Conservation (phyloP, 1,284 basidiomycete genomes). For the Sparassis latifolia region DNA sequence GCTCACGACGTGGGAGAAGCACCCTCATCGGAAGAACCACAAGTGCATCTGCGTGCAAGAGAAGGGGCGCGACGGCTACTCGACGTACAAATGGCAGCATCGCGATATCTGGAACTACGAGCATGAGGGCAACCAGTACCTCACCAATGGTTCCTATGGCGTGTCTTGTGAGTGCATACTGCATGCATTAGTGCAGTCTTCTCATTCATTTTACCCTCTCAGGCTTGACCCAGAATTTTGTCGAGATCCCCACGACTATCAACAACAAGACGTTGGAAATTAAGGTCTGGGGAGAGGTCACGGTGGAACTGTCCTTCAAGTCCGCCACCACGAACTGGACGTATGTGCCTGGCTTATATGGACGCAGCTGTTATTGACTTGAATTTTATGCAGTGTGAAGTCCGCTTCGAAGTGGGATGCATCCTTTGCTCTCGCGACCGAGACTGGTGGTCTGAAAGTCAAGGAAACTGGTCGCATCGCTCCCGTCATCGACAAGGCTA, state of each 20-base stretch:
- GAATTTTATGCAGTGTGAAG: slow-evolving; percentile 10
- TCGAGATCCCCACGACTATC: slow-evolving; percentile 22
- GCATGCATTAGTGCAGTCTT: neutral
- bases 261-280: slow-evolving; percentile 21
- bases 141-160: slow-evolving; percentile 17
- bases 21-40: slow-evolving; percentile 16
- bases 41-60: neutral
- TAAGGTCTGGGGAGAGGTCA: slow-evolving; percentile 22
- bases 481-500: slow-evolving; percentile 9
- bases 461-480: slow-evolving; percentile 12
- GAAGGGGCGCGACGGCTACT: slow-evolving; percentile 11
- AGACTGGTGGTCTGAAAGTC: slow-evolving; percentile 14
- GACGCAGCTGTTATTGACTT: neutral
- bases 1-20: slow-evolving; percentile 24
- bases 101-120: slow-evolving; percentile 25
- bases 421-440: slow-evolving; percentile 12
- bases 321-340: slow-evolving; percentile 13
- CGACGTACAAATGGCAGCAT: slow-evolving; percentile 24
- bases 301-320: slow-evolving; percentile 20
- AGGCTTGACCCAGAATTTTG: slow-evolving; percentile 26
- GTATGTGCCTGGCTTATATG: slow-evolving; percentile 8
- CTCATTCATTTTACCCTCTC: neutral
- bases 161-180: slow-evolving; percentile 18
- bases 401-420: slow-evolving; percentile 19
- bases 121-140: slow-evolving; percentile 18